These are phyloP conservation scores for Papiliotrema fonsecae DNA, from an alignment of 1,284 basidiomycete genomes.

Conservation along the genomic window DNA sequence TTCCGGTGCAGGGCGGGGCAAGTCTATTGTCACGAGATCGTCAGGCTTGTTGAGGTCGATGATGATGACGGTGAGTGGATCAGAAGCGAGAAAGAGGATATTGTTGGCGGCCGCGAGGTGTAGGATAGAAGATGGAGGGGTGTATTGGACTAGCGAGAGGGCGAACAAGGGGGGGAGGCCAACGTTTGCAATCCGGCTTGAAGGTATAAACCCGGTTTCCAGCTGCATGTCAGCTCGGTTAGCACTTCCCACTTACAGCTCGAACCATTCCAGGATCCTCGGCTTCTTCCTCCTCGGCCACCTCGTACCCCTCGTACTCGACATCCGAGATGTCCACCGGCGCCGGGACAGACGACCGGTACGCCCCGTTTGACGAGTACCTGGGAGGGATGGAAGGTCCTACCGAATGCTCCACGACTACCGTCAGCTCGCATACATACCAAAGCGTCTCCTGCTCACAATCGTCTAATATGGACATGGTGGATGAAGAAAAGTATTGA, in stretches of 20 bases:
- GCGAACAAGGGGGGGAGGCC: constrained; percentile 66
- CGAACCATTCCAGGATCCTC: constrained; percentile 26
- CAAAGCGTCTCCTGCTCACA: constrained; percentile 55
- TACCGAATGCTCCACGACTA: constrained; percentile 78
- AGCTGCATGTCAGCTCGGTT: constrained; percentile 30
- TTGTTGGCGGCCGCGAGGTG: constrained; percentile 79
- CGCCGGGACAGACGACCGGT: constrained; percentile 26
- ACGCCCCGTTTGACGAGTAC: constrained; percentile 14
- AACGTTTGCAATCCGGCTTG: constrained; percentile 32
- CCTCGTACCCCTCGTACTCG: constrained; percentile 82
- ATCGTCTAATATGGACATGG: constrained; percentile 70
- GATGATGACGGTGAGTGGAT: constrained; percentile 70
- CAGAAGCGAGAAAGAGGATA: constrained; percentile 73
- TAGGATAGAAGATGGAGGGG: constrained; percentile 72
- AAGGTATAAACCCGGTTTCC: constrained; percentile 49
- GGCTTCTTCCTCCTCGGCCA: constrained; percentile 55
- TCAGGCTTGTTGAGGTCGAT: constrained; percentile 79
- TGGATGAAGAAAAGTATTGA: not conserved
- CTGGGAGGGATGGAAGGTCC: constrained; percentile 49
- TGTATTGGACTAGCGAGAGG: constrained; percentile 79
- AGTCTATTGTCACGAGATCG: constrained; percentile 69
- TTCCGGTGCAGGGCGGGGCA: constrained; percentile 57
- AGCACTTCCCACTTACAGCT: constrained; percentile 22
- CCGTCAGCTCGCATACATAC: not conserved
- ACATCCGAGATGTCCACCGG: constrained; percentile 54